Base-by-base conservation (phyloP, 345 rosid genomes). In the Erysimum cheiranthoides region DNA sequence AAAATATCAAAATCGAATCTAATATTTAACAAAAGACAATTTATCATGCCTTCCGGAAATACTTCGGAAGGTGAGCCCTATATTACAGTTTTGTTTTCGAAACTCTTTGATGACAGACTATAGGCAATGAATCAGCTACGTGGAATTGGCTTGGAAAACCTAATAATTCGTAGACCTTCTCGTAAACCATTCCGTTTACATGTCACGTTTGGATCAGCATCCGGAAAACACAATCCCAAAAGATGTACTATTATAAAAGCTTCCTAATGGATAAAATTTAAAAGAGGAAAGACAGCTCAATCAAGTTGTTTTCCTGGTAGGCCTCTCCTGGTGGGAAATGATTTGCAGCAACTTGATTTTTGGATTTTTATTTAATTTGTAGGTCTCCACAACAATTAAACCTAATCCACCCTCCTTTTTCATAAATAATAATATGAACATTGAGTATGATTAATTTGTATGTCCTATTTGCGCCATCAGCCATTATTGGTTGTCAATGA, bases 301-400 rank as follows among this genome's bases (percentile, higher is more conserved):
- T 61, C 60, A 76, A 53, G 80, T 76, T 76, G 80, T 70, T 53
- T 12, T 59, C 65, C 14, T 52, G 56, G 74, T 76, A 67, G 78
- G 78, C 68, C 78, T 74, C 62, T 53, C 51, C 34, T 47, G 36
- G 61, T 58, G 73, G 32, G 42, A 61, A 30, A 31, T 67, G 68
- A 75, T 67, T 75, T 31, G 61, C 21, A 30, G 64, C 70, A 53
- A 69, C 70, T 69, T 76, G 58, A 42, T 34, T 34, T 17, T 69
- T 52, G 4, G 62, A 21, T 38, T 59, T 36, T 47, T 56, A 10
- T 12, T 46, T 53, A 35, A 43, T 54, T 32, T 61, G 12, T 8
- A 68, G 68, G 74, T 65, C 66, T 70, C 80, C 71, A 76, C 60
- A 61, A 30, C 34, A 39, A 43, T 62, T 62, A 43, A 68, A 76